Conservation (phyloP, 345 rosid genomes). For the Fremontodendron californicum region DNA sequence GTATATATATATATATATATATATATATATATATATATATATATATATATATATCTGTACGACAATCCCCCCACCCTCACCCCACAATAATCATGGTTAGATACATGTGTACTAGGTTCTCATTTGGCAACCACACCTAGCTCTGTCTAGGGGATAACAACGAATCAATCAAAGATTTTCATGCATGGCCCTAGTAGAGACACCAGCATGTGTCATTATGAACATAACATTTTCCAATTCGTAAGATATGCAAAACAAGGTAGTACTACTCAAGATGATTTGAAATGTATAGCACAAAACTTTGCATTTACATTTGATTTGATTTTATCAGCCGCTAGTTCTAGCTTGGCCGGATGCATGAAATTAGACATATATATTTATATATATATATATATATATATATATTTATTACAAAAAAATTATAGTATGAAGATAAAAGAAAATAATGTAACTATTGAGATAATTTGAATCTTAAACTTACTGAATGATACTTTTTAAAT, state of each 20-base stretch:
- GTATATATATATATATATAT: too few relatives aligned
- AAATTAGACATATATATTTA: too few relatives aligned
- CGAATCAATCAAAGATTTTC: neutral
- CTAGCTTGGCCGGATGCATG: neutral
- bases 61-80: neutral
- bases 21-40: too few relatives aligned
- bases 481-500: too few relatives aligned
- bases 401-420: too few relatives aligned
- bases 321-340: neutral
- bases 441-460: too few relatives aligned
- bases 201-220: conserved; percentile 3
- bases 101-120: conserved; percentile 1
- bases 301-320: neutral
- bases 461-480: too few relatives aligned
- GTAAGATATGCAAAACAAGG: neutral
- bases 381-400: too few relatives aligned
- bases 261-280: too few relatives aligned
- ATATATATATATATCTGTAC: neutral
- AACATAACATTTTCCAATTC: neutral
- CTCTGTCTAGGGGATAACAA: neutral
- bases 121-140: neutral
- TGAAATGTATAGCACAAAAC: neutral
- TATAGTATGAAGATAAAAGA: too few relatives aligned
- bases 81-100: neutral
- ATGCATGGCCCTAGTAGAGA: neutral